These are phyloP conservation scores for Entoloma clypeatum DNA, from an alignment of 1,284 basidiomycete species.

Conservation along the genomic window DNA sequence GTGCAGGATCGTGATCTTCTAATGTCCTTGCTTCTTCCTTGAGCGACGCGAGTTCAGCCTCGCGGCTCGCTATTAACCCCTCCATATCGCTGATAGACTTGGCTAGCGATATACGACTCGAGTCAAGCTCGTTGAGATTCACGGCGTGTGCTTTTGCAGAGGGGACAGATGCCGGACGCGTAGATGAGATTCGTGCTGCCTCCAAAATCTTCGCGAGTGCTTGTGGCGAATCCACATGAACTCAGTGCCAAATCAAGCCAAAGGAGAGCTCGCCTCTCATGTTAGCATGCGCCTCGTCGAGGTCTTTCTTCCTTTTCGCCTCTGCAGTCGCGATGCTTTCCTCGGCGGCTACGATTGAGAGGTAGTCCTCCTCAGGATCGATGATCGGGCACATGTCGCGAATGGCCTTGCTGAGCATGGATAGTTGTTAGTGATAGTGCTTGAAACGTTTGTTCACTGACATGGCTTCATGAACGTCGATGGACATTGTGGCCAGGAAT, in stretches of 20 bases:
- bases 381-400: slow-evolving; percentile 65
- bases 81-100: slow-evolving; percentile 76
- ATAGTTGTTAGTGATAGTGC: not conserved
- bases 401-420: slow-evolving; percentile 52
- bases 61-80: slow-evolving; percentile 56
- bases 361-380: slow-evolving; percentile 70
- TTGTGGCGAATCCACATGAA: slow-evolving; percentile 24
- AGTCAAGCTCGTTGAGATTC: slow-evolving; percentile 62
- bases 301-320: slow-evolving; percentile 53
- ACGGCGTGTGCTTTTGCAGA: slow-evolving; percentile 61
- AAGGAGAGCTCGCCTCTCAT: slow-evolving; percentile 46
- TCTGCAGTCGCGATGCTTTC: slow-evolving; percentile 58
- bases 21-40: slow-evolving; percentile 57
- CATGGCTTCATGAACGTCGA: slow-evolving; percentile 24
- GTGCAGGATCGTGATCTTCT: slow-evolving; percentile 67
- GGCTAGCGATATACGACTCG: slow-evolving; percentile 56
- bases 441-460: slow-evolving; percentile 3
- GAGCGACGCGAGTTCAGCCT: slow-evolving; percentile 61
- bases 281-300: slow-evolving; percentile 58
- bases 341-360: slow-evolving; percentile 67
- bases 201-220: slow-evolving; percentile 66
- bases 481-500: slow-evolving; percentile 16
- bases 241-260: not conserved
- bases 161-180: slow-evolving; percentile 61
- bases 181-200: slow-evolving; percentile 64